A percentile compares a stretch with the other conserved stretches of the same genome.
Conservation (phyloP, 2,329 filamentous ascomycete genomes). For the Cyphellophora europaea region DNA sequence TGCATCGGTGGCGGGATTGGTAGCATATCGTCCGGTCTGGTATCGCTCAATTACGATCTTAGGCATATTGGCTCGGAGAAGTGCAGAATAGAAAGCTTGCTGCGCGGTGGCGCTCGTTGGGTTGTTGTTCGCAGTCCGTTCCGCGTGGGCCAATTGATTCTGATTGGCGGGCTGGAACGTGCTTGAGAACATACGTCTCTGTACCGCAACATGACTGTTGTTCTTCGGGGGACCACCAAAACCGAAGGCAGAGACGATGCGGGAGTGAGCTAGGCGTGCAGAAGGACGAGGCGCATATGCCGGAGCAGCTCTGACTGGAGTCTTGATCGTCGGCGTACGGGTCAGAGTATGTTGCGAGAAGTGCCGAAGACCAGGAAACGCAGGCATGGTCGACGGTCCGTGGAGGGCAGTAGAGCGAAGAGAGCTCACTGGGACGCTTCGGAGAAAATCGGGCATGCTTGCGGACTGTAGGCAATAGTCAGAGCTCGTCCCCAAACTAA, state of each 20-base stretch:
- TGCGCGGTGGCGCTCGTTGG: conserved; percentile 79
- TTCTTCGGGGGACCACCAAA: not conserved
- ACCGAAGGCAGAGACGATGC: no score
- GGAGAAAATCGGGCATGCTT: conserved; percentile 4
- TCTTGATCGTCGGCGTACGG: no score
- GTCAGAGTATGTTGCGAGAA: no score
- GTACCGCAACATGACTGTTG: not conserved
- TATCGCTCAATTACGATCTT: conserved; percentile 87
- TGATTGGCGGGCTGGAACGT: conserved; percentile 22
- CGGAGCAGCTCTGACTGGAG: no score
- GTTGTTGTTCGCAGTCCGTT: conserved; percentile 89
- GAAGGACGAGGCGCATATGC: no score
- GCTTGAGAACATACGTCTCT: conserved; percentile 14
- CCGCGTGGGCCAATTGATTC: conserved; percentile 68
- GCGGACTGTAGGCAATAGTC: conserved; percentile 5
- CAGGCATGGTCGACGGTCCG: no score
- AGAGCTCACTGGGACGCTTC: conserved; percentile 10
- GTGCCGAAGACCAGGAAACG: no score
- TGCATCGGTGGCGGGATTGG: conserved; percentile 66
- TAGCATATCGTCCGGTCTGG: conserved; percentile 74
- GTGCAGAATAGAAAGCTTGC: conserved; percentile 85
- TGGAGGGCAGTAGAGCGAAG: conserved; percentile 2
- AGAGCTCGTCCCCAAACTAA: not conserved
- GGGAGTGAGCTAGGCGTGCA: no score
- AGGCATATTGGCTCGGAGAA: conserved; percentile 86